A percentile compares a stretch with the other conserved stretches of the same genome.
Conservation (phyloP, 257 asterid species). For the Lycium barbarum region DNA sequence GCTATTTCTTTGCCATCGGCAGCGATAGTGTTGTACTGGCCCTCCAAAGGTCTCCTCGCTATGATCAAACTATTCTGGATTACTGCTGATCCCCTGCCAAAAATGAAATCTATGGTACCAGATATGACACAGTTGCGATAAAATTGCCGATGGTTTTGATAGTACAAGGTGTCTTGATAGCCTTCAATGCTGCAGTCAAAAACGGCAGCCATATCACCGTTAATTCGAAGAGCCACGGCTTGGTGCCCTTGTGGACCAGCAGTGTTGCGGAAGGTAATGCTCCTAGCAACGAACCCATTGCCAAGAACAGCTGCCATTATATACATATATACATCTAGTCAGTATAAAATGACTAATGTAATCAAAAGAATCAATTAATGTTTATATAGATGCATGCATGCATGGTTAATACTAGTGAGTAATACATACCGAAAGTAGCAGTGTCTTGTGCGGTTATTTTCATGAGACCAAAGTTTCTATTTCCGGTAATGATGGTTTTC, state of each 20-base stretch:
- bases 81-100: constrained; percentile 67
- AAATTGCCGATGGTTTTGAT: constrained; percentile 62
- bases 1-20: constrained; percentile 68
- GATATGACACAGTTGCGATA: constrained; percentile 72
- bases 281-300: constrained; percentile 58
- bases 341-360: neutral
- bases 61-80: constrained; percentile 70
- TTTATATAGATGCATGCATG: neutral
- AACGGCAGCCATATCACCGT: constrained; percentile 56
- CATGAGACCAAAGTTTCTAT: constrained; percentile 43
- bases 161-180: constrained; percentile 74
- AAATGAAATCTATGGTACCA: constrained; percentile 83
- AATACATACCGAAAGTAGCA: constrained; percentile 60
- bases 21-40: constrained; percentile 64
- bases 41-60: constrained; percentile 49
- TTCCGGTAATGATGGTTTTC: constrained; percentile 65
- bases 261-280: constrained; percentile 71
- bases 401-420: no score
- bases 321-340: neutral
- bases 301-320: constrained; percentile 49
- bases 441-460: constrained; percentile 58
- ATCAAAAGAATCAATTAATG: neutral
- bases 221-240: constrained; percentile 72
- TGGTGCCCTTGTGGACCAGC: constrained; percentile 79
- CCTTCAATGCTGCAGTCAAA: constrained; percentile 83